These are phyloP conservation scores for Amanita brunnescens DNA, from an alignment of 768 basidiomycete species.

Conservation along the genomic window DNA sequence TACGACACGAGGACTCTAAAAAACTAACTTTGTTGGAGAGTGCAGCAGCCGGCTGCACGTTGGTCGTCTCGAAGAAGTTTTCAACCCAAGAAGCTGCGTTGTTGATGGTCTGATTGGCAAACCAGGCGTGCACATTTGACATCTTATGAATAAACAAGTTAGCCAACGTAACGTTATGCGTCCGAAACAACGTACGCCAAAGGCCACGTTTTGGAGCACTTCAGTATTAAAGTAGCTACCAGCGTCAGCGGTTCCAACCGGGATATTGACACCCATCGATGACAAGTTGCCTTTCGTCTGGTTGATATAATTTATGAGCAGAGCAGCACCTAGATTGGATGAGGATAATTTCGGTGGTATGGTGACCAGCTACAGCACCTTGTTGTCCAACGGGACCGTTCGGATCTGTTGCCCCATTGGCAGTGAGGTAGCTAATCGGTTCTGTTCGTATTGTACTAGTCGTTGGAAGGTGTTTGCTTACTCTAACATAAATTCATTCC, in stretches of 20 bases:
- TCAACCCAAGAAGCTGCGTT: slow-evolving; percentile 79
- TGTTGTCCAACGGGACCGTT: slow-evolving; percentile 48
- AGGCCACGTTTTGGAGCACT: slow-evolving; percentile 56
- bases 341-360: neutral
- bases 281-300: slow-evolving; percentile 51
- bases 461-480: slow-evolving; percentile 19
- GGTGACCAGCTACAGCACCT: slow-evolving; percentile 15
- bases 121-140: slow-evolving; percentile 95
- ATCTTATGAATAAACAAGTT: slow-evolving; percentile 32
- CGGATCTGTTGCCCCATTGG: slow-evolving; percentile 38
- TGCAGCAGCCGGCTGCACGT: slow-evolving; percentile 48
- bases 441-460: neutral
- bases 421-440: slow-evolving; percentile 45
- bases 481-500: slow-evolving; percentile 89
- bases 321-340: slow-evolving; percentile 37
- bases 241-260: slow-evolving; percentile 79
- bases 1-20: neutral
- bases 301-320: slow-evolving; percentile 55
- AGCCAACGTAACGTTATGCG: neutral
- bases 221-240: slow-evolving; percentile 72
- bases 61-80: slow-evolving; percentile 63
- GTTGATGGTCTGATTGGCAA: slow-evolving; percentile 65
- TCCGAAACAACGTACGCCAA: slow-evolving; percentile 41
- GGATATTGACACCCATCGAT: slow-evolving; percentile 43
- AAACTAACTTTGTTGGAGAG: slow-evolving; percentile 48